Evolutionary conservation across 805 yeast genomes (phyloP).

Genomic region (Candida tibetensis): DNA sequence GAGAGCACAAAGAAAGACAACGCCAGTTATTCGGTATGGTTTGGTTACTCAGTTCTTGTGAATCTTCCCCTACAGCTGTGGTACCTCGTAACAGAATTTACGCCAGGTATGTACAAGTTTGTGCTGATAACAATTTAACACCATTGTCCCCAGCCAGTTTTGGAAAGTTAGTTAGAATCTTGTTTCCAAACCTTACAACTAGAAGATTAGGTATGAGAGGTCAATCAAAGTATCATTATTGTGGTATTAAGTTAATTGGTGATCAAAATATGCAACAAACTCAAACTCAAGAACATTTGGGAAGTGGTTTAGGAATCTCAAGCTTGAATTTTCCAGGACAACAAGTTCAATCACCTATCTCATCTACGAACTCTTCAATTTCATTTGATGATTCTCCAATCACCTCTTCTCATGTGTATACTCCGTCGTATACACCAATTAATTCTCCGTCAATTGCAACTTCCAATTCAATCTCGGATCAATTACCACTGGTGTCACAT

Average conservation of each 20-base stretch:
- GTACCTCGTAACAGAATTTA: constrained; percentile 43
- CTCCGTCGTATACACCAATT: constrained; percentile 18
- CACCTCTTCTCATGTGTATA: constrained; percentile 13
- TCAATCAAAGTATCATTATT: constrained; percentile 80
- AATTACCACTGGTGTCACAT: constrained; percentile 15
- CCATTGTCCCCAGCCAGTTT: constrained; percentile 76
- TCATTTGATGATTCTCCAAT: constrained; percentile 18
- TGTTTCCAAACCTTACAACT: constrained; percentile 66
- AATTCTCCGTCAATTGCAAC: constrained; percentile 17
- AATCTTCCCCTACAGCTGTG: constrained; percentile 41
- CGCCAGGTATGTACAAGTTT: constrained; percentile 39
- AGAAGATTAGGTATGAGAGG: constrained; percentile 81
- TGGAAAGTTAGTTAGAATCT: constrained; percentile 56
- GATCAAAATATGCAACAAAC: constrained; percentile 23
- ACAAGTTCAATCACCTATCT: constrained; percentile 12
- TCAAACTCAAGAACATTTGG: constrained; percentile 2
- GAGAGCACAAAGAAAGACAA: constrained; percentile 48
- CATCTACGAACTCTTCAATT: constrained; percentile 13
- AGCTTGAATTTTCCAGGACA: not conserved
- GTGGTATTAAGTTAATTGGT: constrained; percentile 57
- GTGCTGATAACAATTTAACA: constrained; percentile 42
- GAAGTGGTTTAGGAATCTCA: constrained; percentile 5
- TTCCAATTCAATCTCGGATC: constrained; percentile 15
- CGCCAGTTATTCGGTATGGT: constrained; percentile 80
- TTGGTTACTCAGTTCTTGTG: constrained; percentile 72